Evolutionary conservation across 495 filamentous ascomycete species (phyloP), one percentile per base, ranked within the genome.

Genomic region (Xylaria telfairii): DNA sequence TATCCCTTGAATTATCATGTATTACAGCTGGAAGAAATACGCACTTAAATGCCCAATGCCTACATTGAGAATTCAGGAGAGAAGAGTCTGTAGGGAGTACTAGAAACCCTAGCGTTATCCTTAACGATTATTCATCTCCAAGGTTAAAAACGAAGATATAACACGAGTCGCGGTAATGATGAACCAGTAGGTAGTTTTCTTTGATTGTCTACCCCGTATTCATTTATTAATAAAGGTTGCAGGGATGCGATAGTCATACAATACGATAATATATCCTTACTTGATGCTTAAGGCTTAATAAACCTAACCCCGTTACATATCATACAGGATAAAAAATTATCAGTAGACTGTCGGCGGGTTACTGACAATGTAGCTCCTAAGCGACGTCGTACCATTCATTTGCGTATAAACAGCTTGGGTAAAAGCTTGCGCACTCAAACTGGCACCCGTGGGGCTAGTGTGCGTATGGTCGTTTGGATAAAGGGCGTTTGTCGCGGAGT

Each of bases 391-490:
- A 13, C 67, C 67, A 28, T 69, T 69, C 46, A 69, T 10, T 17
- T 62, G 10, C 21, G 42, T 51, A 24, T 63, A 8, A 24, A 69
- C 63, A 0, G 67, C 67, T n/a, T 69, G 67, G 5, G 67, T 44
- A 49, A 69, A 69, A 24, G 67, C 67, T 32, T 69, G 44, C 9
- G 67, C 67, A 26, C 54, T 86, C 1, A 86, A 80, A 63, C 83
- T 77, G 6, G 88, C 88, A 28, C 88, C 85, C 47, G 74, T 78
- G 0, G 85, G 72, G 62, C 82, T 86, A 21, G 89, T 90, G 79
- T 90, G 89, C 3, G 87, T 89, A 74, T 91, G 88, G 72, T 90
- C 88, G 28, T 82, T 81, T 0, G 87, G 87, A 69, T 83, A 91
- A 60, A 83, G 82, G 0, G 78, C 75, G 71, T 87, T 82, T 13